These are phyloP conservation scores for Fusarium gaditjirri DNA, from an alignment of 2,329 filamentous ascomycete genomes.

Conservation along the genomic window DNA sequence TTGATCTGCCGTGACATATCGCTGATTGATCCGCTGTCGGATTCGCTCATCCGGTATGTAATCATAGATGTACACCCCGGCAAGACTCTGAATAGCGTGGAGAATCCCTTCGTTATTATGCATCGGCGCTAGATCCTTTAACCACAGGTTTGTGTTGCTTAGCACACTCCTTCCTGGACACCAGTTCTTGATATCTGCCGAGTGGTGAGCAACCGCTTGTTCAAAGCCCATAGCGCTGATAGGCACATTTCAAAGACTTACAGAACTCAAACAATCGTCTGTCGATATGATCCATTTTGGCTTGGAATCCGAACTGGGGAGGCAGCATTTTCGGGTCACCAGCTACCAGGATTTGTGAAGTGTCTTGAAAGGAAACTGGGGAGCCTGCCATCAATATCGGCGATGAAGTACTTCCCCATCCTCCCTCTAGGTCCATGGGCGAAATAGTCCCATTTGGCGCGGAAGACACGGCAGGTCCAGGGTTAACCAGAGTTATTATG, in stretches of 20 bases:
- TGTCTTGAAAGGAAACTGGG: constrained; percentile 16
- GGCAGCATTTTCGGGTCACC: constrained; percentile 43
- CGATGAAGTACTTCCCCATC: constrained; percentile 21
- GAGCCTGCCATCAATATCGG: constrained; percentile 2
- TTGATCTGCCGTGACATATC: constrained; percentile 46
- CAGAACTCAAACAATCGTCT: constrained; percentile 50
- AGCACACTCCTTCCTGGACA: constrained; percentile 54
- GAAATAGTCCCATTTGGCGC: constrained; percentile 5
- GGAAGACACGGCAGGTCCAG: constrained; percentile 5
- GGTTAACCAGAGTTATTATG: constrained; percentile 10
- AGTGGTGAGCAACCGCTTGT: constrained; percentile 2
- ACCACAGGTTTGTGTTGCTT: constrained; percentile 53
- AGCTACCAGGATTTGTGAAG: constrained; percentile 7
- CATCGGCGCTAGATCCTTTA: constrained; percentile 54
- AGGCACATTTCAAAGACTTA: constrained; percentile 37
- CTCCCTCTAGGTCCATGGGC: constrained; percentile 13
- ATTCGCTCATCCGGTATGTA: constrained; percentile 50
- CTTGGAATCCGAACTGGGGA: constrained; percentile 47
- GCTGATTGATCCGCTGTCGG: constrained; percentile 48
- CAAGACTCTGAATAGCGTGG: constrained; percentile 54
- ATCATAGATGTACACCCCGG: constrained; percentile 55
- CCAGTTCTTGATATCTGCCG: constrained; percentile 53
- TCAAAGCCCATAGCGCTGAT: not conserved
- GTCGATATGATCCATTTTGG: constrained; percentile 50
- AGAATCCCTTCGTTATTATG: constrained; percentile 49